Evolutionary conservation across 1,284 basidiomycete genomes (phyloP).

Genomic region (Ustilago hordei): DNA sequence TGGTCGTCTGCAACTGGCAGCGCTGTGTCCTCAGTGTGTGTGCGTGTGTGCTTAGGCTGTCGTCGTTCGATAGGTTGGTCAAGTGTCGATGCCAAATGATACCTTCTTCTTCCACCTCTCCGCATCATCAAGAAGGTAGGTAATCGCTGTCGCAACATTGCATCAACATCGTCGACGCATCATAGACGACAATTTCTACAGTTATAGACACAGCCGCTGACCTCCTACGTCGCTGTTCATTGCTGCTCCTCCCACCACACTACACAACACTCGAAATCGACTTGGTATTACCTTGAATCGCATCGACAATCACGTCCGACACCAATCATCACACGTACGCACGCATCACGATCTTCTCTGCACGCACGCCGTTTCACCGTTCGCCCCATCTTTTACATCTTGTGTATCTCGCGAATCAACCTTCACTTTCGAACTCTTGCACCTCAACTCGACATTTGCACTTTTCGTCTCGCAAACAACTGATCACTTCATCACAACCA

Average conservation of each 20-base stretch:
- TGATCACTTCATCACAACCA: conserved; percentile 9
- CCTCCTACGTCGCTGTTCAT: conserved; percentile 13
- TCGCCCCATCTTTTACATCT: not conserved
- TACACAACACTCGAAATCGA: not conserved
- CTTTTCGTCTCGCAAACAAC: not conserved
- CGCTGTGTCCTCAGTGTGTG: not conserved
- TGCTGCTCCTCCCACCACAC: conserved; percentile 7
- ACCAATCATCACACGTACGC: conserved; percentile 7
- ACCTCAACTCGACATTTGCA: conserved; percentile 5
- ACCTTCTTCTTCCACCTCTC: conserved; percentile 48
- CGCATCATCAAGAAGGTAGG: conserved; percentile 60
- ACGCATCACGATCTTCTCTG: conserved; percentile 8
- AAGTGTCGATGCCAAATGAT: conserved; percentile 27
- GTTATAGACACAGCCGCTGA: conserved; percentile 26
- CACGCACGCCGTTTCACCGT: not conserved
- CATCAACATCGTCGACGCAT: conserved; percentile 13
- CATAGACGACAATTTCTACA: not conserved
- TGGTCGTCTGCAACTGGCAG: no score
- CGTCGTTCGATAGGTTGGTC: conserved; percentile 24
- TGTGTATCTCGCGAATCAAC: not conserved
- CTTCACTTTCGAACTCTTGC: not conserved
- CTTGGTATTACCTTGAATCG: conserved; percentile 7
- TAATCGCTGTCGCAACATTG: conserved; percentile 30
- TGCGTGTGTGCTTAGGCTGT: conserved; percentile 3
- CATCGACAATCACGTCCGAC: conserved; percentile 17